Base-by-base conservation (phyloP, 495 filamentous ascomycete species). In the Podospora pseudoanserina region DNA sequence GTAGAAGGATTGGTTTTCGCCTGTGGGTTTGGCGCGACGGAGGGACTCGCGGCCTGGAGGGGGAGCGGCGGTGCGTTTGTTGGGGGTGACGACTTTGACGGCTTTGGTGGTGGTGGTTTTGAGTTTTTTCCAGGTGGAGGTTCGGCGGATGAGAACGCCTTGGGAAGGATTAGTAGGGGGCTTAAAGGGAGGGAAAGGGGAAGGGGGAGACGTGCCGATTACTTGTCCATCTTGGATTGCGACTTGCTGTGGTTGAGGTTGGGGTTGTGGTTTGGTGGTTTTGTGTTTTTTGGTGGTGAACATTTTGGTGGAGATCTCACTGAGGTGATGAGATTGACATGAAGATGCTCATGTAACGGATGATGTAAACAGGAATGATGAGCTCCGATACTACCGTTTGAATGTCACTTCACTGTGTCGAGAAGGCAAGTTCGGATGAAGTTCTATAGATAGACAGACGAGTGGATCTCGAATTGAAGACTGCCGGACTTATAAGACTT, bases 1-100 rank as follows among this genome's bases (percentile, higher is more conserved):
- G 61, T 63, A 63, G 20, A 63, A 63, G 61, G 30, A 19, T 49
- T 63, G 61, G 61, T 63, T 63, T n/a, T 34, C 27, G 30, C 61
- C 61, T n/a, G 30, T 63, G 13, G 34, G 2, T 9, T 30, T 7
- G 61, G 18, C 0, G 30, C 34, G 19, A 15, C 28, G 59, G 23
- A 27, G 23, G 20, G 2, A 26, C 18, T 58, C 55, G 3, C 55
- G 13, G 23, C 55, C 55, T 20, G 55, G 18, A 20, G 13, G 23
- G 23, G 55, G 23, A 20, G 23, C 55, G 15, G 54, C 9, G n/a
- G n/a, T 19, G n/a, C n/a, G 55, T 11, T 26, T 26, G 13, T 26
- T 26, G 13, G 55, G 55, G 13, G 55, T 58, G 55, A 58, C 55
- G 55, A 26, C 18, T 58, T 58, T 58, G 55, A 26, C 23, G 55